Evolutionary conservation across 176 grass and related monocot genomes (phyloP).

Genomic region (Ananas comosus): DNA sequence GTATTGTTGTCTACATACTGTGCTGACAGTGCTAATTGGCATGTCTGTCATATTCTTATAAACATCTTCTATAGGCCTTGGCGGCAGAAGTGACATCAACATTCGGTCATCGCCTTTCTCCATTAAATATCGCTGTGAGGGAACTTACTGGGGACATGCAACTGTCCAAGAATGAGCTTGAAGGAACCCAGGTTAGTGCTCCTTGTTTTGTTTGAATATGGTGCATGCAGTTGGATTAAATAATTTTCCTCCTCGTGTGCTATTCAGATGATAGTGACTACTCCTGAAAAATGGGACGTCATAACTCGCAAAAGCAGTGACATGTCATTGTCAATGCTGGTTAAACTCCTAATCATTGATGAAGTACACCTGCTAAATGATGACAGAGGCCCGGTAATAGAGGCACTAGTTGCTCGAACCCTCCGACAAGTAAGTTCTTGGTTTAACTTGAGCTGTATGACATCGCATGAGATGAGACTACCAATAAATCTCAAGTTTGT

Average conservation of each 20-base stretch:
- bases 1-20: slow-evolving; percentile 27
- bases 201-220: slow-evolving; percentile 8
- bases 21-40: not conserved
- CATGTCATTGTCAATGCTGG: slow-evolving; percentile 95
- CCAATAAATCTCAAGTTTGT: not conserved
- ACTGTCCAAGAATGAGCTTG: slow-evolving; percentile 81
- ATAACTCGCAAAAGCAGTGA: slow-evolving; percentile 99
- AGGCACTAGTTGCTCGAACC: slow-evolving; percentile 89
- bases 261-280: slow-evolving; percentile 94
- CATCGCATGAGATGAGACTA: not conserved
- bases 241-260: slow-evolving; percentile 23
- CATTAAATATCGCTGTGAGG: slow-evolving; percentile 69
- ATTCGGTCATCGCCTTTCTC: slow-evolving; percentile 68
- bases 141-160: slow-evolving; percentile 99
- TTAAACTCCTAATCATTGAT: slow-evolving; percentile 95
- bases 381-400: slow-evolving; percentile 94
- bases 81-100: slow-evolving; percentile 89
- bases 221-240: slow-evolving; percentile 3
- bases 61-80: slow-evolving; percentile 59
- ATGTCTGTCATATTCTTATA: slow-evolving; percentile 12
- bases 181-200: slow-evolving; percentile 67
- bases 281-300: slow-evolving; percentile 97
- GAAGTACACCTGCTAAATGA: slow-evolving; percentile 97
- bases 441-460: no score
- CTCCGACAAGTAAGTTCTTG: slow-evolving; percentile 58